Evolutionary conservation across 768 basidiomycete genomes (phyloP).

Genomic region (Hemileccinum impolitum): DNA sequence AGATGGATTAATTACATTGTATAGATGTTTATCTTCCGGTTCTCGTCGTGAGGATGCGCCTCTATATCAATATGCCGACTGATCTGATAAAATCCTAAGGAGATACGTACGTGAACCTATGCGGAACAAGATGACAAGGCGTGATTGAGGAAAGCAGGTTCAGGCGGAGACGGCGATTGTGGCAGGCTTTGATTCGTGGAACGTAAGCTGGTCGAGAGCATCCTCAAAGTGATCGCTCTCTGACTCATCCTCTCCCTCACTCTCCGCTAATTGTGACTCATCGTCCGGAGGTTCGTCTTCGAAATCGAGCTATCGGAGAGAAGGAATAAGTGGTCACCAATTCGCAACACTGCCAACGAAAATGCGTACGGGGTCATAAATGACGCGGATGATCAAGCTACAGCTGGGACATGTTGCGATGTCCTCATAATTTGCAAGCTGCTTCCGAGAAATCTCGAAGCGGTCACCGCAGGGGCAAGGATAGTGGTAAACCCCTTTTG

Average conservation of each 20-base stretch:
- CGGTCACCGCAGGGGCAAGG: conserved; percentile 98
- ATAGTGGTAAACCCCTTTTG: conserved; percentile 85
- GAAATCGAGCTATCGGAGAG: conserved; percentile 63
- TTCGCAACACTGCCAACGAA: neutral
- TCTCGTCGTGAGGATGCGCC: no score
- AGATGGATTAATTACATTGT: no score
- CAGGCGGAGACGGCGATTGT: conserved; percentile 19
- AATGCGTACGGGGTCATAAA: conserved; percentile 86
- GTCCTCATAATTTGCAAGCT: conserved; percentile 88
- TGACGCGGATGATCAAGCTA: conserved; percentile 85
- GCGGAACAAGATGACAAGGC: no score
- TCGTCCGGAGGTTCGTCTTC: conserved; percentile 66
- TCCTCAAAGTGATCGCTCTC: conserved; percentile 55
- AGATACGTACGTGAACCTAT: no score
- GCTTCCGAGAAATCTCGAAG: conserved; percentile 87
- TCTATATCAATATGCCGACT: no score
- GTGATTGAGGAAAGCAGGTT: neutral
- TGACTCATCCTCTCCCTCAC: conserved; percentile 32
- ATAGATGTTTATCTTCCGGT: no score
- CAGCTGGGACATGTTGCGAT: conserved; percentile 97
- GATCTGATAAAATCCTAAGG: no score
- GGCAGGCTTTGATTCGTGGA: conserved; percentile 7
- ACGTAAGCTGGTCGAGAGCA: conserved; percentile 58
- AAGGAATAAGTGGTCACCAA: neutral
- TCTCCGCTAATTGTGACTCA: conserved; percentile 28